Percentiles rank a stretch among this genome's conserved stretches.
These are phyloP conservation scores for Wickerhamiella musiphila DNA, from an alignment of 805 yeast genomes.

Conservation along the genomic window DNA sequence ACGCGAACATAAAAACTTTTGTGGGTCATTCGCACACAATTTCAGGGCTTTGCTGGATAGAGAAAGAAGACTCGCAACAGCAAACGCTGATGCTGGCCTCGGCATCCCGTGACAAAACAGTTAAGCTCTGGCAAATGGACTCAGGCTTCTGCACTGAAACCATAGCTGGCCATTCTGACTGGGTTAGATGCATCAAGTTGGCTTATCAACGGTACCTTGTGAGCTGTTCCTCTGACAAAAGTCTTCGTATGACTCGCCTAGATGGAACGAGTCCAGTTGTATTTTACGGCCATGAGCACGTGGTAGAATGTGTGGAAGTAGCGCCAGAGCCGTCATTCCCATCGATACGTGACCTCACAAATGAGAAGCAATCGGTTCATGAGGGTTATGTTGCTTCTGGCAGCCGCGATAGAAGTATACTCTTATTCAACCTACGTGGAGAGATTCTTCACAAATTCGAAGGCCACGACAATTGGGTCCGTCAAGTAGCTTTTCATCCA, in stretches of 20 bases:
- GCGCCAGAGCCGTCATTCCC: too few relatives aligned
- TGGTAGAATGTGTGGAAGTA: slow-evolving; percentile 54
- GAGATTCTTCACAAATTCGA: slow-evolving; percentile 35
- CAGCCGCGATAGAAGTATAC: slow-evolving; percentile 59
- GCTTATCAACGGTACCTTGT: slow-evolving; percentile 38
- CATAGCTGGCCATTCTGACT: slow-evolving; percentile 67
- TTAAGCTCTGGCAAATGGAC: slow-evolving; percentile 57
- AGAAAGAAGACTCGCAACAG: slow-evolving; percentile 27
- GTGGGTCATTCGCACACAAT: slow-evolving; percentile 82
- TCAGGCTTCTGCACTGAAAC: slow-evolving; percentile 52
- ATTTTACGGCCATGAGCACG: slow-evolving; percentile 67
- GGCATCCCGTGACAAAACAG: slow-evolving; percentile 83
- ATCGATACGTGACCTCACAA: too few relatives aligned
- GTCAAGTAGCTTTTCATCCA: slow-evolving; percentile 53
- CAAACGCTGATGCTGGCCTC: slow-evolving; percentile 37
- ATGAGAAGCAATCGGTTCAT: slow-evolving; percentile 27
- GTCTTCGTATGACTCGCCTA: slow-evolving; percentile 49
- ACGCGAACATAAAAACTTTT: slow-evolving; percentile 41
- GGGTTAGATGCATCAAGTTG: slow-evolving; percentile 55
- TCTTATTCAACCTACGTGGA: slow-evolving; percentile 55
- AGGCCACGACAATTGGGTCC: slow-evolving; percentile 84
- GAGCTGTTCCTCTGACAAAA: slow-evolving; percentile 67
- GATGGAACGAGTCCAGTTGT: slow-evolving; percentile 50
- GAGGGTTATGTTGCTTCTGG: slow-evolving; percentile 50
- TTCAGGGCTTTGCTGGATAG: slow-evolving; percentile 40